Conservation (phyloP, 179 eudicot species). For the Amaranthus tricolor region DNA sequence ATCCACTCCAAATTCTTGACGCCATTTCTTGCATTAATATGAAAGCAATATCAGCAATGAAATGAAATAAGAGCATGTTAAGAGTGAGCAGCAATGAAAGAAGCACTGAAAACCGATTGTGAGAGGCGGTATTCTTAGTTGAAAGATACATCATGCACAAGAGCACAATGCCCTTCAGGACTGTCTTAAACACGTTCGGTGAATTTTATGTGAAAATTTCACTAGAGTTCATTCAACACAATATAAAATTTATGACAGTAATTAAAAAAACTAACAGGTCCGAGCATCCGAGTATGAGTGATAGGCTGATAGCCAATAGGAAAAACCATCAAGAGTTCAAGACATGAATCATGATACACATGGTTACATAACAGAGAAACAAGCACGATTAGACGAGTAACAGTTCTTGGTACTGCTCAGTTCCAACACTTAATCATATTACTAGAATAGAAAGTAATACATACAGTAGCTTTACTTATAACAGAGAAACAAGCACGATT, state of each 20-base stretch:
- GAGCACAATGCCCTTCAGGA: neutral
- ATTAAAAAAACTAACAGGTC: slow-evolving; percentile 1
- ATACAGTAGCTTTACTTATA: slow-evolving; percentile 90
- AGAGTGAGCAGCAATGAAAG: neutral
- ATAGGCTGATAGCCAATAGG: neutral
- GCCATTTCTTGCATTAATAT: slow-evolving; percentile 65
- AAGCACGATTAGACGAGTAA: neutral
- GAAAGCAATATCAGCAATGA: slow-evolving; percentile 19
- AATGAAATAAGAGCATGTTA: neutral
- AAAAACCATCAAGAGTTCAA: neutral
- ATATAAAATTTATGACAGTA: neutral
- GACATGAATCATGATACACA: neutral
- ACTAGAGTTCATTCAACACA: neutral
- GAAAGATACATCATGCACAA: neutral
- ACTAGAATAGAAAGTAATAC: slow-evolving; percentile 8
- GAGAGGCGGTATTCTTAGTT: neutral
- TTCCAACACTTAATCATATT: neutral
- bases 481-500: too few species aligned
- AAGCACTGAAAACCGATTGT: neutral
- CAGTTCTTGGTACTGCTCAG: neutral
- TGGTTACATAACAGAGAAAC: neutral
- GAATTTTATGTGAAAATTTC: neutral
- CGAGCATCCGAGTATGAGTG: neutral
- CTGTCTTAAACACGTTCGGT: neutral
- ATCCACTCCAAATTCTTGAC: slow-evolving; percentile 79